Percentiles rank a stretch among this genome's conserved stretches.
phyloP scores from a whole-genome alignment of 2,329 filamentous ascomycete genomes.

The Pseudogymnoascus sp. region DNA sequence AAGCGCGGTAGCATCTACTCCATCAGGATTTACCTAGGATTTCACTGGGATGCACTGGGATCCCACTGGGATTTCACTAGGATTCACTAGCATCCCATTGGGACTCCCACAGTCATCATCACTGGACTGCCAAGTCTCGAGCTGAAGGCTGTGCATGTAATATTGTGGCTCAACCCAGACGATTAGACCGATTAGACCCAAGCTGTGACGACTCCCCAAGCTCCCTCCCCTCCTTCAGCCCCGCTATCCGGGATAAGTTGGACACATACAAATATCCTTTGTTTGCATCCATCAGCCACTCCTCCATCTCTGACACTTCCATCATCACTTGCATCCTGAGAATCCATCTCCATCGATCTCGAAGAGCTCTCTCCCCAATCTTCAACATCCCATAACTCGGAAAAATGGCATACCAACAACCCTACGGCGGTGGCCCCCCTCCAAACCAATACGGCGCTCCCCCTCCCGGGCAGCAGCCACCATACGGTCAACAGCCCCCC shows the following conservation, averaged over 20 bases:
- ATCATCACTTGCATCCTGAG: not conserved
- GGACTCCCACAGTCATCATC: not conserved
- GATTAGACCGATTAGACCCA: not conserved
- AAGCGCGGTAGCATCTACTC: not conserved
- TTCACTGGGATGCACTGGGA: not conserved
- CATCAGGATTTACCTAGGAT: not conserved
- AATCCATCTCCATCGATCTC: not conserved
- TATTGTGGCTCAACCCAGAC: not conserved
- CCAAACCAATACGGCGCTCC: slow-evolving; percentile 14
- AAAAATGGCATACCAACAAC: slow-evolving; percentile 19
- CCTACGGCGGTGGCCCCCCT: not conserved
- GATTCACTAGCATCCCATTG: not conserved
- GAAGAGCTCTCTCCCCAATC: not conserved
- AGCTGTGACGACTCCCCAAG: not conserved
- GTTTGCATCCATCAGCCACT: not conserved
- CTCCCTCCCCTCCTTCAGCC: not conserved
- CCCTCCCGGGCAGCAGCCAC: slow-evolving; percentile 15
- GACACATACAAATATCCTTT: not conserved
- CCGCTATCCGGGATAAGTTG: not conserved
- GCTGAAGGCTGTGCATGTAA: not conserved
- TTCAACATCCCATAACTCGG: not conserved
- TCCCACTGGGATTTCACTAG: not conserved
- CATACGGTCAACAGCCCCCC: slow-evolving; percentile 8
- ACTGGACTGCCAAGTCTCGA: not conserved
- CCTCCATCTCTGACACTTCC: not conserved